Conservation (phyloP, 2,329 filamentous ascomycete genomes). For the Thermothelomyces thermophilus region DNA sequence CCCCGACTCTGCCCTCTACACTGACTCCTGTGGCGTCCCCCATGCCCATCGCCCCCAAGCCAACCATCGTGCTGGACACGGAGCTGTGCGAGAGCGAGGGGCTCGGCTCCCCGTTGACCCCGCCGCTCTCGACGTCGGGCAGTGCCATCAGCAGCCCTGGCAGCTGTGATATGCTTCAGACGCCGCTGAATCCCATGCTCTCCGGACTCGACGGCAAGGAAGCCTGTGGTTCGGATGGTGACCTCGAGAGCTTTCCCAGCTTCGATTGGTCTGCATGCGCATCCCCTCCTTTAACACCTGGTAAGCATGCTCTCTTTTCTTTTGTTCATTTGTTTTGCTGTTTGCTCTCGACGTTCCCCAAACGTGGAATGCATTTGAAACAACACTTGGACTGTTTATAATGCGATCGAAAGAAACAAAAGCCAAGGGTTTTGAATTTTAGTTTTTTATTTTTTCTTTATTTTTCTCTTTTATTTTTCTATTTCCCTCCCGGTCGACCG, state of each 20-base stretch:
- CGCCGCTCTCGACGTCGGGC: slow-evolving; percentile 75
- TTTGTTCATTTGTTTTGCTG: not conserved
- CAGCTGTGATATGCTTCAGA: slow-evolving; percentile 68
- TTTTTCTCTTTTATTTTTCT: not conserved
- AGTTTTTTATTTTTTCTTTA: not conserved
- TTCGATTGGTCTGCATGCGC: slow-evolving; percentile 70
- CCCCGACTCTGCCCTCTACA: slow-evolving; percentile 48
- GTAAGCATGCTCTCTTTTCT: slow-evolving; percentile 55
- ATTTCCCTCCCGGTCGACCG: no score
- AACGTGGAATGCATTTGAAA: not conserved
- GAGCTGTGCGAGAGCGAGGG: slow-evolving; percentile 58
- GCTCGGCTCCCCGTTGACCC: slow-evolving; percentile 75
- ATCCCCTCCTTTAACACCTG: slow-evolving; percentile 84
- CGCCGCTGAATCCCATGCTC: slow-evolving; percentile 76
- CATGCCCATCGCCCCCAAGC: slow-evolving; percentile 66
- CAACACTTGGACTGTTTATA: no score
- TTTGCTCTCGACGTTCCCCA: not conserved
- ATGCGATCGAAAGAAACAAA: no score
- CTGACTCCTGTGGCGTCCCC: slow-evolving; percentile 73
- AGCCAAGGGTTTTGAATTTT: no score
- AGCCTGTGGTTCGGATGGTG: slow-evolving; percentile 61
- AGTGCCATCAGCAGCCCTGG: slow-evolving; percentile 84
- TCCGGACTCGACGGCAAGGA: slow-evolving; percentile 66
- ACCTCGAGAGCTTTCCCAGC: slow-evolving; percentile 64
- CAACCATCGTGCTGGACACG: slow-evolving; percentile 71